A percentile compares a stretch with the other conserved stretches of the same genome.
Conservation (phyloP, 495 filamentous ascomycete species). For the Penicillium malachiteum region DNA sequence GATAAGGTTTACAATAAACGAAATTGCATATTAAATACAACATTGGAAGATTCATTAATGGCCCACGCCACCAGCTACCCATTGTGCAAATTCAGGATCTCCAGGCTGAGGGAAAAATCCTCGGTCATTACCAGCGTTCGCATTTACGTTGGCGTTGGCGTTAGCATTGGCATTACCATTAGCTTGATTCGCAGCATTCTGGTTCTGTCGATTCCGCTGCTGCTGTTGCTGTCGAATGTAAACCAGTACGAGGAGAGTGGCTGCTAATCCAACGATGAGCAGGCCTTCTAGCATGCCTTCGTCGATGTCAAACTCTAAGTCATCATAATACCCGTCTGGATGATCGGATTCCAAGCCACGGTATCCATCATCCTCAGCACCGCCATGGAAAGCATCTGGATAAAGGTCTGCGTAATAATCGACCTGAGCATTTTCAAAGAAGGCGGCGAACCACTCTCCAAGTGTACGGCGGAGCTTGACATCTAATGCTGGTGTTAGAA, state of each 20-base stretch:
- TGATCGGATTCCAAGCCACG: slow-evolving; percentile 51
- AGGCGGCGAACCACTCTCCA: slow-evolving; percentile 79
- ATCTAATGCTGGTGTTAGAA: slow-evolving; percentile 36
- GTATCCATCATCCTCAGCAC: too few relatives aligned
- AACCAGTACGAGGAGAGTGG: slow-evolving; percentile 71
- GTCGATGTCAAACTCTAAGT: slow-evolving; percentile 60
- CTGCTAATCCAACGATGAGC: slow-evolving; percentile 75
- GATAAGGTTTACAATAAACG: slow-evolving; percentile 13
- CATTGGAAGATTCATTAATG: slow-evolving; percentile 57
- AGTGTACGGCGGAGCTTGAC: slow-evolving; percentile 71
- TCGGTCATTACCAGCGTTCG: slow-evolving; percentile 44
- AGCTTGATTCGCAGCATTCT: slow-evolving; percentile 29
- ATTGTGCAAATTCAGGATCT: slow-evolving; percentile 69
- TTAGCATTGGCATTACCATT: slow-evolving; percentile 25
- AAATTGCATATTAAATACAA: slow-evolving; percentile 17
- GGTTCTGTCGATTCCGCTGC: slow-evolving; percentile 49
- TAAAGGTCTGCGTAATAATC: slow-evolving; percentile 51
- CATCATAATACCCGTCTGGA: slow-evolving; percentile 67
- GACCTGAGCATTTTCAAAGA: slow-evolving; percentile 69
- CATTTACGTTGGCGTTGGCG: slow-evolving; percentile 18
- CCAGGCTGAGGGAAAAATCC: slow-evolving; percentile 72
- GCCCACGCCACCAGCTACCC: slow-evolving; percentile 74
- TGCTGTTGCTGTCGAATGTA: slow-evolving; percentile 75
- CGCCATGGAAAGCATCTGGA: slow-evolving; percentile 31
- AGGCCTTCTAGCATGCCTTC: slow-evolving; percentile 79